Evolutionary conservation across 2,329 filamentous ascomycete genomes (phyloP).

Genomic region (Mycosphaerelloides madeirae): DNA sequence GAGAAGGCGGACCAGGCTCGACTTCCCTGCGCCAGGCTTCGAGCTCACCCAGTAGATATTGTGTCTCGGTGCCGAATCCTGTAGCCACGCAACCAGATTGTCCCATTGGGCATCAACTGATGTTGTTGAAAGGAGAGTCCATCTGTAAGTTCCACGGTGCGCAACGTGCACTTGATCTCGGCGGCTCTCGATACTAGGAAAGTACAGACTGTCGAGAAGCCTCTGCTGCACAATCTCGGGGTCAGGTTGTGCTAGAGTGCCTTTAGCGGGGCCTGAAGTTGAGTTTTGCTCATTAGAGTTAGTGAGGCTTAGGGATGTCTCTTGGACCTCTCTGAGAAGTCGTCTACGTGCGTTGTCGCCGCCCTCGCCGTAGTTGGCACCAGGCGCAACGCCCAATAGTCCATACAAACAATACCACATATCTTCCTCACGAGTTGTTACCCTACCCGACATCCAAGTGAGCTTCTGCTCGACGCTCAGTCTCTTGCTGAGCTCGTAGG

Average conservation of each 20-base stretch:
- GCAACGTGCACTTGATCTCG: slow-evolving; percentile 1
- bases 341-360: not conserved
- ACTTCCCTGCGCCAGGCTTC: slow-evolving; percentile 7
- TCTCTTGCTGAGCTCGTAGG: slow-evolving; percentile 3
- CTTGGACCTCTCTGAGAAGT: not conserved
- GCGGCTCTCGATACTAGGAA: slow-evolving; percentile 2
- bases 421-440: slow-evolving; percentile 12
- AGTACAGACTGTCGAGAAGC: slow-evolving; percentile 3
- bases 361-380: not conserved
- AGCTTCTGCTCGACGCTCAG: slow-evolving; percentile 5
- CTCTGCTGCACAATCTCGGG: too few species aligned
- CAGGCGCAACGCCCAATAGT: slow-evolving; percentile 9
- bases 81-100: slow-evolving; percentile 2
- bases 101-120: not conserved
- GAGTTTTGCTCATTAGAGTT: too few species aligned
- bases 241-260: too few species aligned
- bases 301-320: too few species aligned
- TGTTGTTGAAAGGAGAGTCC: slow-evolving; percentile 2
- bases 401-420: slow-evolving; percentile 14
- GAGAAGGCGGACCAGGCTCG: slow-evolving; percentile 3
- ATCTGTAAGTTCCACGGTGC: slow-evolving; percentile 3
- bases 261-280: too few species aligned
- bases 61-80: not conserved
- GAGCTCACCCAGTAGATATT: slow-evolving; percentile 5
- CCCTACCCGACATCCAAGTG: slow-evolving; percentile 10